phyloP scores from a whole-genome alignment of 2,329 filamentous ascomycete species.

The Neofusicoccum ribis region DNA sequence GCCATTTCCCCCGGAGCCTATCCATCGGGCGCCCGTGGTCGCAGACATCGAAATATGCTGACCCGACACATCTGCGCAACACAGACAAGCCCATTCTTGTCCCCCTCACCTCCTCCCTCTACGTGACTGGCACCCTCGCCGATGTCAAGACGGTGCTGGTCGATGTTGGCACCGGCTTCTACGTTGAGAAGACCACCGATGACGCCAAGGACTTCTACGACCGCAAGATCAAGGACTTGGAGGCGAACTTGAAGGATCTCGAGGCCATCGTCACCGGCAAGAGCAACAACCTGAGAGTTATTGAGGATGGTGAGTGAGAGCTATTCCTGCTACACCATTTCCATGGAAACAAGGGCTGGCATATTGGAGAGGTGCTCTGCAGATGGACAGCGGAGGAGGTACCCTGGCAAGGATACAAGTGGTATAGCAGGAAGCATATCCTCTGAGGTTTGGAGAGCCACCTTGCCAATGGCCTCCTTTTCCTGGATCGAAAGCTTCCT shows the following conservation, averaged over 20 bases:
- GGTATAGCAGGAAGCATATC: too few species aligned
- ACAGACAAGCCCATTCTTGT: conserved; percentile 71
- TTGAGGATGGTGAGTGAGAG: conserved; percentile 67
- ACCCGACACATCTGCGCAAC: neutral
- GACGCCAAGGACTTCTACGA: conserved; percentile 69
- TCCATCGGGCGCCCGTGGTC: conserved; percentile 27
- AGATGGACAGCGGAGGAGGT: neutral
- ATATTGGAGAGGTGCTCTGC: neutral
- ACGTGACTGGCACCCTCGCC: conserved; percentile 80
- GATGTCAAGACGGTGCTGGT: conserved; percentile 56
- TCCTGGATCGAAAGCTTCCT: neutral
- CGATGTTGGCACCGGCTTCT: conserved; percentile 91
- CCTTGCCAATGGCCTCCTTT: too few species aligned
- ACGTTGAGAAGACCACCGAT: conserved; percentile 76
- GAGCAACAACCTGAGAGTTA: conserved; percentile 77
- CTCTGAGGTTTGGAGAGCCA: too few species aligned
- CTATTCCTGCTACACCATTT: neutral
- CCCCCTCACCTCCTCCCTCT: conserved; percentile 92
- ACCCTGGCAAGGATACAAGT: too few species aligned
- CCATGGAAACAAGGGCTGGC: neutral
- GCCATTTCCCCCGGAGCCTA: neutral
- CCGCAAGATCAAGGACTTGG: conserved; percentile 66
- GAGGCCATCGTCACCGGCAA: conserved; percentile 73
- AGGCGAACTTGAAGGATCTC: conserved; percentile 64
- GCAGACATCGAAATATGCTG: conserved; percentile 28